Base-by-base conservation (phyloP, 768 basidiomycete species). In the Mycena pura region DNA sequence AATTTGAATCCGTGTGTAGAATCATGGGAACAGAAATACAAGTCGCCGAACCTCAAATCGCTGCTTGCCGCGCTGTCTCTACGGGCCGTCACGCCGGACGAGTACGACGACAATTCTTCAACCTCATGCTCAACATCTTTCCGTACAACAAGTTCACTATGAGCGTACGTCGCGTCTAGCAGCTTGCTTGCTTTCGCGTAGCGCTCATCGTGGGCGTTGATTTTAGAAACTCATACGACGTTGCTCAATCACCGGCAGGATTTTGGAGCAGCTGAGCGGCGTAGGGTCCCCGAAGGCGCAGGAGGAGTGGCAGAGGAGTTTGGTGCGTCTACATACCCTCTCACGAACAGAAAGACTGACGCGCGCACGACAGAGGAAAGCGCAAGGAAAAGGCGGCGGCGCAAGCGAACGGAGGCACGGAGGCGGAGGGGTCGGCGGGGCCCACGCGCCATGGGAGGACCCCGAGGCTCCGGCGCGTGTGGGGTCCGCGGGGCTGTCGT, bases 61-160 rank as follows among this genome's bases (percentile, higher is more conserved):
- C 64, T 85, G 6, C 82, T 99, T 4, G 78, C 80, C n/a, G 72
- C 84, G 10, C 82, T 93, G 38, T 93, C 95, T 0, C 70, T 92
- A 34, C 82, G 87, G 48, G 96, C 96, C 0, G 86, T 96, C 68
- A 78, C 83, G 27, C 81, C 92, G n/a, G 91, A 89, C 73, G 88
- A 96, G 71, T 97, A 96, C 74, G 91, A 93, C 62, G 95, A 96
- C 17, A 85, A 91, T 96, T 96, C 73, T 98, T 96, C 77, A 89
- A 86, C 68, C 80, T 90, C 19, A 91, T 98, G 86, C 93, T 96
- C 0, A 81, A 76, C 24, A 73, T 96, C 36, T 95, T 99, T 68
- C 94, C 95, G 0, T 99, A 98, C 71, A 99, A 99, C 77, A 88
- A 90, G 65, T 99, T 92, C 72, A 96, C 93, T 0, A 95, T 98